phyloP scores from a whole-genome alignment of 148 eudicot species.

The Nepenthes mirabilis region DNA sequence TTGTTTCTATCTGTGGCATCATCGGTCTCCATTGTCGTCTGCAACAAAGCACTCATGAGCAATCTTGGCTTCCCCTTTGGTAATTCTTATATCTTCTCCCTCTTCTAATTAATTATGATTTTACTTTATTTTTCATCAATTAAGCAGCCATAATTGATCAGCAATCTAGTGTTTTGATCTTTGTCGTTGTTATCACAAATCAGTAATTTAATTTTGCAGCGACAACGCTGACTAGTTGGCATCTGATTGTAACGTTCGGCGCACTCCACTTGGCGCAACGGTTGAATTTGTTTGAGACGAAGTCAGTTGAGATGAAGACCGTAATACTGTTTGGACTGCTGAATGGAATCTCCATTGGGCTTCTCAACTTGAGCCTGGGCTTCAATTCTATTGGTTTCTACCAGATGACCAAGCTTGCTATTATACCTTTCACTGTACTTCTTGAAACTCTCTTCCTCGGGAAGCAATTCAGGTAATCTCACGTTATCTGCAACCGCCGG shows the following conservation, averaged over 20 bases:
- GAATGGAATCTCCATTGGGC: slow-evolving; percentile 81
- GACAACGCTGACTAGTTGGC: slow-evolving; percentile 97
- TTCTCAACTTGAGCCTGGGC: slow-evolving; percentile 89
- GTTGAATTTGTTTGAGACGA: slow-evolving; percentile 67
- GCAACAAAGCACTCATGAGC: slow-evolving; percentile 83
- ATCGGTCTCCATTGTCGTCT: slow-evolving; percentile 75
- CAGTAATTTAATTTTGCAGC: slow-evolving; percentile 23
- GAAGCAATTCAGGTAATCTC: slow-evolving; percentile 75
- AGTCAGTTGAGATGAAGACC: slow-evolving; percentile 71
- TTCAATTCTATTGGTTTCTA: slow-evolving; percentile 94
- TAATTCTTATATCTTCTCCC: slow-evolving; percentile 2
- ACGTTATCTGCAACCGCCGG: not conserved
- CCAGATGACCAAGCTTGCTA: slow-evolving; percentile 11
- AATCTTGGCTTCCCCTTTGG: slow-evolving; percentile 73
- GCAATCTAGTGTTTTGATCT: no score
- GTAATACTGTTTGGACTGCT: slow-evolving; percentile 65
- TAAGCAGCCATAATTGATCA: no score
- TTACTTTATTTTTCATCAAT: no score
- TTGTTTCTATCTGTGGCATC: slow-evolving; percentile 80
- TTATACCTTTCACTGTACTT: slow-evolving; percentile 87
- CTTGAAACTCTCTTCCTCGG: slow-evolving; percentile 75
- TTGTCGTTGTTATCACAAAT: no score
- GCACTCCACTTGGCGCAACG: slow-evolving; percentile 65
- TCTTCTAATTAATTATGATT: no score
- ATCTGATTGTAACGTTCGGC: slow-evolving; percentile 84